These are phyloP conservation scores for Pythium monospermum DNA, from an alignment of 352 stramenopile genomes.

Conservation along the genomic window DNA sequence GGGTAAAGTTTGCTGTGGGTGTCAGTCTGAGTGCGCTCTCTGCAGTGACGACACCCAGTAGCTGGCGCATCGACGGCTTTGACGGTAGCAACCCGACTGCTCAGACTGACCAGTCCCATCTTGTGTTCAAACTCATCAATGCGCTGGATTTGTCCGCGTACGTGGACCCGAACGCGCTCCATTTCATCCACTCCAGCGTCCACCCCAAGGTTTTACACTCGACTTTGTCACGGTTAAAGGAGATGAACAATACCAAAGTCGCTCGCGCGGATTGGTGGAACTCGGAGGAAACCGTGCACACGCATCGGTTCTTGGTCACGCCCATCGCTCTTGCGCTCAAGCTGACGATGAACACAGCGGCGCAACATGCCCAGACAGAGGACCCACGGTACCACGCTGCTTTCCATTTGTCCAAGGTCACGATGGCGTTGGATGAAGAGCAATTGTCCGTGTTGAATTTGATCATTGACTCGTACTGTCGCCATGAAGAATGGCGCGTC, in stretches of 20 bases:
- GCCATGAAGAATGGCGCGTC: constrained; percentile 69
- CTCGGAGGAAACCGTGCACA: constrained; percentile 54
- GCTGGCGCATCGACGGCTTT: constrained; percentile 77
- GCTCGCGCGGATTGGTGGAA: constrained; percentile 73
- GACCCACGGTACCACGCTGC: constrained; percentile 71
- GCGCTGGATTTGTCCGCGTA: constrained; percentile 83
- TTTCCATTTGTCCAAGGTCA: constrained; percentile 79
- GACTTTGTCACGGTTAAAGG: constrained; percentile 68
- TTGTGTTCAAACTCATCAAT: constrained; percentile 88
- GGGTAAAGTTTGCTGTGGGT: constrained; percentile 68
- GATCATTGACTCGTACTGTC: constrained; percentile 62
- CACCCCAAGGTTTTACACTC: constrained; percentile 74
- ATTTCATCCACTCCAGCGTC: constrained; percentile 84
- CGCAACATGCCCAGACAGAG: constrained; percentile 60
- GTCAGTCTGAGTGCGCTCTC: constrained; percentile 80
- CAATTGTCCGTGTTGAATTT: constrained; percentile 76
- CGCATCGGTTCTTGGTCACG: constrained; percentile 77
- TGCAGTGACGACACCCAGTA: constrained; percentile 79
- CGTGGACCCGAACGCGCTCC: constrained; percentile 76
- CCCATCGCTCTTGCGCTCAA: constrained; percentile 82
- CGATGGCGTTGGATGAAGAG: constrained; percentile 74
- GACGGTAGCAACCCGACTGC: constrained; percentile 32
- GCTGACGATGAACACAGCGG: constrained; percentile 85
- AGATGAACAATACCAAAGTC: constrained; percentile 63
- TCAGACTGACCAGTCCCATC: constrained; percentile 34